phyloP scores from a whole-genome alignment of 805 yeast species.

The Yarrowia yakushimensis region DNA sequence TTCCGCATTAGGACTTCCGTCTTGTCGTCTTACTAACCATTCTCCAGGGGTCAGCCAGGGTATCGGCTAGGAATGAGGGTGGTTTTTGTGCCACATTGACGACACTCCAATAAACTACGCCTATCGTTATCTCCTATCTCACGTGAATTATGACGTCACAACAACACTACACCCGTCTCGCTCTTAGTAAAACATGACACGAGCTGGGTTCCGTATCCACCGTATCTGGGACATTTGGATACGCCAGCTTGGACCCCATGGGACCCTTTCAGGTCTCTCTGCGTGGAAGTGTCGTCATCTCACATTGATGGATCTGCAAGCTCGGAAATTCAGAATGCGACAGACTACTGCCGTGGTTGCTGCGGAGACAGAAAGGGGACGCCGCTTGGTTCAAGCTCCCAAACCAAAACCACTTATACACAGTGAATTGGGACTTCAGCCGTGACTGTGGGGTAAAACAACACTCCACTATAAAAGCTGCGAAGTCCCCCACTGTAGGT shows the following conservation, averaged over 20 bases:
- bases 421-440: slow-evolving; percentile 10
- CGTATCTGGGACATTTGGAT: background rate
- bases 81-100: background rate
- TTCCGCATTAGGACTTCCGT: background rate
- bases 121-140: background rate
- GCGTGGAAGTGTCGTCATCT: background rate
- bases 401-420: background rate
- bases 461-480: background rate
- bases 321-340: background rate
- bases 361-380: slow-evolving; percentile 3
- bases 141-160: slow-evolving; percentile 1
- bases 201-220: background rate
- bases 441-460: background rate
- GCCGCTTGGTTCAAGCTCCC: background rate
- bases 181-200: background rate
- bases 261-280: too few species aligned
- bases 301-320: slow-evolving; percentile 9
- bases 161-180: background rate
- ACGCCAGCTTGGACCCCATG: background rate
- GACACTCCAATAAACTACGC: background rate
- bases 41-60: background rate
- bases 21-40: background rate
- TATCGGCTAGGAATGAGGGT: background rate
- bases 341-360: background rate
- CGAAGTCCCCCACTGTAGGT: background rate